These are phyloP conservation scores for Lolium multiflorum DNA, from an alignment of 176 grass and related monocot species.

Conservation along the genomic window DNA sequence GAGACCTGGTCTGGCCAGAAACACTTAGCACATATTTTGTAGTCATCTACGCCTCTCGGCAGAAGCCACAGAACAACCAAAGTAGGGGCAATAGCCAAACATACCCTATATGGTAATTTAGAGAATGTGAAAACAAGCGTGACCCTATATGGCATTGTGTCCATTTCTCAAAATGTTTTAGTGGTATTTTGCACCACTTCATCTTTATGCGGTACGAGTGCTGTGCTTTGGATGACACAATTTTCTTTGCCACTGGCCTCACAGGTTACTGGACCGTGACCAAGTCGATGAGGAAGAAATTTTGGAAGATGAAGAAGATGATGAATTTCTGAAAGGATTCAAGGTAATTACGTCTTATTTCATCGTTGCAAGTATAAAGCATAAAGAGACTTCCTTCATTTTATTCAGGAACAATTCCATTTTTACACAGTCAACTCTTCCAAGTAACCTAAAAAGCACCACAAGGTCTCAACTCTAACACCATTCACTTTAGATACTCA, in stretches of 20 bases:
- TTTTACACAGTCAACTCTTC: background rate
- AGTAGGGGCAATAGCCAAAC: constrained; percentile 9
- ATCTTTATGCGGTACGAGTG: constrained; percentile 22
- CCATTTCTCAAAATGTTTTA: background rate
- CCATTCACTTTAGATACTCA: constrained; percentile 7
- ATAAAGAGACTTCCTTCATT: constrained; percentile 22
- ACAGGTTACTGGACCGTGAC: constrained; percentile 91
- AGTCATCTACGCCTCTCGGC: background rate
- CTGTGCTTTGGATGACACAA: constrained; percentile 4
- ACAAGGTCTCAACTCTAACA: constrained; percentile 22
- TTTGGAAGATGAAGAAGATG: constrained; percentile 87
- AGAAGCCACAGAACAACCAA: background rate
- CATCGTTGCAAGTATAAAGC: constrained; percentile 21
- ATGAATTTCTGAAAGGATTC: constrained; percentile 97
- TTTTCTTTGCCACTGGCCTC: constrained; percentile 38
- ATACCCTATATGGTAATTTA: background rate
- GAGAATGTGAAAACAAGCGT: constrained; percentile 1
- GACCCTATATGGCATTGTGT: background rate
- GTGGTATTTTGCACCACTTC: constrained; percentile 15
- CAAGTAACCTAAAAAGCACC: constrained; percentile 5
- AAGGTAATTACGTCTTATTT: constrained; percentile 63
- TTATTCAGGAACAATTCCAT: constrained; percentile 11
- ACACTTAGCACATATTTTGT: background rate
- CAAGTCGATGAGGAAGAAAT: constrained; percentile 82
- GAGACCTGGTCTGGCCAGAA: too few relatives aligned